Evolutionary conservation across 768 basidiomycete species (phyloP), one percentile per base, ranked within the genome.

Genomic region (Rhodotorula babjevae): DNA sequence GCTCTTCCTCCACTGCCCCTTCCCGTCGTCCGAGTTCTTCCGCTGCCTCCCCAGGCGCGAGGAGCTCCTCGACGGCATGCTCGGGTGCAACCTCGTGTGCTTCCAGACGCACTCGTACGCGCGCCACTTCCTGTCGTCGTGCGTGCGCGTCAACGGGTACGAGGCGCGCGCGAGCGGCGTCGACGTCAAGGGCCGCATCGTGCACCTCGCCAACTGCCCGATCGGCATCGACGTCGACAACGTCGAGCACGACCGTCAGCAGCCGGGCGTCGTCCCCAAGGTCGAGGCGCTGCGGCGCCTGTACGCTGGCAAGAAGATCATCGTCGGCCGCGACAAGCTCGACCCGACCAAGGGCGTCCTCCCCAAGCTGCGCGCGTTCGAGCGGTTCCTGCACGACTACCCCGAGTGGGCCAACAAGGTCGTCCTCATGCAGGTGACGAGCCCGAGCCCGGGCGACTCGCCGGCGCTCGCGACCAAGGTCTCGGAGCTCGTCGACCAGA

Each of bases 101-200:
- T 98, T 99, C 90, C 91, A 92, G 84, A 96, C 94, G 0, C 96
- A 95, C 81, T 93, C 92, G 7, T 95, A 96, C 83, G 88, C 90
- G 18, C 87, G 95, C 12, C 95, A 98, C 82, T 99, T 99, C 82
- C 88, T 87, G 42, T 93, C 91, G 27, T 92, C 92, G 2, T 97
- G 94, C 80, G 88, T 98, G 56, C 90, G 95, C 29, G 95, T 99
- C 10, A 95, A 93, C 80, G 95, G 95, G 3, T 92, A 93, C 82
- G 95, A 99, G 80, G 88, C 88, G 3, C 88, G 87, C 2, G 67
- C 74, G 18, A 72, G 71, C 46, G 78, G 87, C 10, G 92, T 97
- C 69, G 95, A 98, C 76, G 89, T 77, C 40, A 88, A 90, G 73
- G 93, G 94, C 0, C 90, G 90, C 76, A 85, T 91, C 63, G 88